Evolutionary conservation across 169 alveolate species (phyloP), one percentile per base, ranked within the genome.

Genomic region (Plasmodium inui): DNA sequence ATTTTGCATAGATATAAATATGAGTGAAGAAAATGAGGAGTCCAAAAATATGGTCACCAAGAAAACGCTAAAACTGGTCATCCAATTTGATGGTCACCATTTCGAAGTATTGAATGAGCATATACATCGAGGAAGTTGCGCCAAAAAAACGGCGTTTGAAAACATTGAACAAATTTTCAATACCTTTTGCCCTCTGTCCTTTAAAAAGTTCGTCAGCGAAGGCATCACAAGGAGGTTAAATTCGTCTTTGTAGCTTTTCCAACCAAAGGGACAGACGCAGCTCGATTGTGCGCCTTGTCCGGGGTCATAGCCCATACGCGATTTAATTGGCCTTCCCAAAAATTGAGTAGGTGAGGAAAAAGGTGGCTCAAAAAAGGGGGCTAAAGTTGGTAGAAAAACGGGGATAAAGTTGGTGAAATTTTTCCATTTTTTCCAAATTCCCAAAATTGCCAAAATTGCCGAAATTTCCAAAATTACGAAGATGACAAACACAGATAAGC

Each of bases 161-260:
- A 73, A 22, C n/a, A 74, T 85, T 85, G 93, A 85, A 74, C 85
- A 85, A 46, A 53, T 85, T 32, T 85, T 85, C 70, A 41, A 85
- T 85, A 53, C 61, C 19, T 85, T 61, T 32, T 85, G 93, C n/a
- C 93, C 93, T 1, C 8, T 74, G 22, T 73, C 93, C 53, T 85
- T 85, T 74, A 85, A 85, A 74, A 85, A 50, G 4, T 85, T 74
- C 80, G n/a, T 85, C 34, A 50, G 44, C 17, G 39, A 74, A 73
- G 79, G 34, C 32, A 50, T 85, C 14, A 50, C 39, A 39, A 37
- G 41, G 17, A 46, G 61, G 61, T 50, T 85, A 30, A 74, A 41
- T 19, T 41, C 76, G 22, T 10, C 30, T 50, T 44, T 41, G 61
- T 46, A 81, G 37, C 34, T 22, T 67, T 67, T 67, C 17, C 34